phyloP scores from a whole-genome alignment of 225 moss, liverwort and hornwort genomes.

The Rhytidiadelphus loreus region DNA sequence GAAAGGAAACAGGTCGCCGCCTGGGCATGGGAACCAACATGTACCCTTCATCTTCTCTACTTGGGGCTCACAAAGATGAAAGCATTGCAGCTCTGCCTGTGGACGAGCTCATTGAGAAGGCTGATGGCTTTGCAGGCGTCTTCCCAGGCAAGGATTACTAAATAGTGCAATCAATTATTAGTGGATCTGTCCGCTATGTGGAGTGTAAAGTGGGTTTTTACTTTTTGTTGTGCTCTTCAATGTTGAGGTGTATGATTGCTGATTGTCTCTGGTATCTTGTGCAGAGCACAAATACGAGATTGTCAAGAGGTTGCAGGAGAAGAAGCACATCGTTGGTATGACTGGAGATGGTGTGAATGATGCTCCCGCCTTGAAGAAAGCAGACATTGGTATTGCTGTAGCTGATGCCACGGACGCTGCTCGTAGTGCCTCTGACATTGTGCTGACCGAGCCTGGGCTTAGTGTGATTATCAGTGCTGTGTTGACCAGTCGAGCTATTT shows the following conservation, averaged over 20 bases:
- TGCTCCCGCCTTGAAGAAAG: slow-evolving; percentile 76
- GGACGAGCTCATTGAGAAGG: slow-evolving; percentile 59
- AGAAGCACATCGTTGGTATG: slow-evolving; percentile 66
- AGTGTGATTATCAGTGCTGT: slow-evolving; percentile 71
- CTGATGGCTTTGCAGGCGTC: slow-evolving; percentile 76
- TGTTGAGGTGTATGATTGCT: background rate
- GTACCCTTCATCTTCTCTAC: slow-evolving; percentile 55
- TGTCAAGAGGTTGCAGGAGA: slow-evolving; percentile 40
- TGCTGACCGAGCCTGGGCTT: slow-evolving; percentile 69
- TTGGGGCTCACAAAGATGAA: slow-evolving; percentile 31
- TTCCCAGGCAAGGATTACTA: slow-evolving; percentile 33
- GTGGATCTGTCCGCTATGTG: background rate
- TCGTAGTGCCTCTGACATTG: slow-evolving; percentile 63
- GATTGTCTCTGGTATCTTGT: background rate
- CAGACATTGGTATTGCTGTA: slow-evolving; percentile 74
- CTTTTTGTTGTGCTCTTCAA: background rate
- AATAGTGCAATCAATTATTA: background rate
- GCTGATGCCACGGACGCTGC: slow-evolving; percentile 75
- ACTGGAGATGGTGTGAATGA: slow-evolving; percentile 82
- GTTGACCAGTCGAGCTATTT: slow-evolving; percentile 54
- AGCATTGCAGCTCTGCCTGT: slow-evolving; percentile 27
- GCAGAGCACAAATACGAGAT: slow-evolving; percentile 80
- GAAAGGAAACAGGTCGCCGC: slow-evolving; percentile 59
- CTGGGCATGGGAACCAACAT: slow-evolving; percentile 67
- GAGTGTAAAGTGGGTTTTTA: background rate